Evolutionary conservation across 208 protist species (phyloP).

Genomic region (Leishmania guyanensis): DNA sequence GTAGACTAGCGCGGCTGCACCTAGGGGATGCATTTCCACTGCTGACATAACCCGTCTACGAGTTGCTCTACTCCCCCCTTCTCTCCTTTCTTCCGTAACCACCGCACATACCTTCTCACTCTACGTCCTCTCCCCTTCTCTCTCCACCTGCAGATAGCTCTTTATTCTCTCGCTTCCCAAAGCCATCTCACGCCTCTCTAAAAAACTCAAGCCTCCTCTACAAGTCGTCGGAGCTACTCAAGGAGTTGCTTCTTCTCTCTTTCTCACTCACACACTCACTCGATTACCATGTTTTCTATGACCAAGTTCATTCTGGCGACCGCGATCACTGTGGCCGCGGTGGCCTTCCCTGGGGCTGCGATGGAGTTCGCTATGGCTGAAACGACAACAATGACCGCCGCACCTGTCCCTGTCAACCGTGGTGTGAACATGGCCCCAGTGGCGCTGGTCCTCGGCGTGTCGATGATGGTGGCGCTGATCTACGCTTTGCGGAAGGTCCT

Average conservation of each 20-base stretch:
- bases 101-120: not conserved
- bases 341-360: not conserved
- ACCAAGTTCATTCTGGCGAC: conserved; percentile 3
- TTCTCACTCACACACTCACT: not conserved
- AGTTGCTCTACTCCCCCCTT: not conserved
- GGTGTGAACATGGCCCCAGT: conserved; percentile 33
- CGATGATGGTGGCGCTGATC: conserved; percentile 20
- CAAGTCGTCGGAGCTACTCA: not conserved
- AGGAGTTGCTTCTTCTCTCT: not conserved
- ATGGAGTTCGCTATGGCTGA: too few species aligned
- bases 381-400: conserved; percentile 13
- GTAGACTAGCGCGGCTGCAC: not conserved
- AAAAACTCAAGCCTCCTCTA: not conserved
- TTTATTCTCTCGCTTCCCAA: not conserved
- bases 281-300: conserved; percentile 9
- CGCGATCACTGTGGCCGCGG: not conserved
- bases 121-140: not conserved
- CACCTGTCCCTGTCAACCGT: conserved; percentile 14
- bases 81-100: not conserved
- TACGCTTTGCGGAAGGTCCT: conserved; percentile 29
- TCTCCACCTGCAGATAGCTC: not conserved
- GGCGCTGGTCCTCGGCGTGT: conserved; percentile 40
- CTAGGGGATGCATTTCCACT: not conserved
- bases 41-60: not conserved
- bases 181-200: not conserved